Evolutionary conservation across 1,284 basidiomycete genomes (phyloP), one percentile per base, ranked within the genome.

Genomic region (Heterobasidion annosum): DNA sequence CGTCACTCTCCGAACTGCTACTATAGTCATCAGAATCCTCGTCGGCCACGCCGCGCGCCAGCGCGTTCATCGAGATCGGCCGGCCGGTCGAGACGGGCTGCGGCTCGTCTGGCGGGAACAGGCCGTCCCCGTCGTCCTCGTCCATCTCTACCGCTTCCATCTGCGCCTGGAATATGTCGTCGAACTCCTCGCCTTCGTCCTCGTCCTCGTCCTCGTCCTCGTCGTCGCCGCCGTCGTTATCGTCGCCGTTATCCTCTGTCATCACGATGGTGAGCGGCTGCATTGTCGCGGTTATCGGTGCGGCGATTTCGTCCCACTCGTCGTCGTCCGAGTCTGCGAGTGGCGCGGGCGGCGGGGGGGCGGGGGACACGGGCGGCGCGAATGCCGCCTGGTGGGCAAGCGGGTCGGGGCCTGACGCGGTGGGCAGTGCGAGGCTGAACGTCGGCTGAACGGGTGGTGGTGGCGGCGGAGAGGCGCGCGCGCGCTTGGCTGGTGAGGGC

Each of bases 1-100:
- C 82, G 59, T 88, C 85, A 62, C 80, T 85, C 3, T 85, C 85
- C 59, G 82, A 85, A 42, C 77, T 78, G 44, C 78, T 74, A 55
- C 74, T 82, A 54, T 83, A 82, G 52, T 85, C 83, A 40, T 85
- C 80, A 42, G 74, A 73, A 37, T 82, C 77, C 32, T 72, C 72
- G 48, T 59, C 69, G 54, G 67, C 70, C 18, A 63, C 63, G 35
- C 70, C 76, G 35, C 69, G 70, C 13, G 73, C 79, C 55, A 78
- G 71, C 61, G 77, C 71, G 56, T 76, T 75, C 64, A 84, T 59
- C 45, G 82, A 81, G 34, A 84, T 74, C 13, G 81, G 82, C 48
- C 64, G 65, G 54, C 67, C 49, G 12, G 8, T 64, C 45, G 18
- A 15, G 16, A 62, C 62, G 35, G 70, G 68, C 48, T 72, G 74